Evolutionary conservation across 164 flowering plant species (phyloP), one percentile per base, ranked within the genome.

Genomic region (Aristolochia californica): DNA sequence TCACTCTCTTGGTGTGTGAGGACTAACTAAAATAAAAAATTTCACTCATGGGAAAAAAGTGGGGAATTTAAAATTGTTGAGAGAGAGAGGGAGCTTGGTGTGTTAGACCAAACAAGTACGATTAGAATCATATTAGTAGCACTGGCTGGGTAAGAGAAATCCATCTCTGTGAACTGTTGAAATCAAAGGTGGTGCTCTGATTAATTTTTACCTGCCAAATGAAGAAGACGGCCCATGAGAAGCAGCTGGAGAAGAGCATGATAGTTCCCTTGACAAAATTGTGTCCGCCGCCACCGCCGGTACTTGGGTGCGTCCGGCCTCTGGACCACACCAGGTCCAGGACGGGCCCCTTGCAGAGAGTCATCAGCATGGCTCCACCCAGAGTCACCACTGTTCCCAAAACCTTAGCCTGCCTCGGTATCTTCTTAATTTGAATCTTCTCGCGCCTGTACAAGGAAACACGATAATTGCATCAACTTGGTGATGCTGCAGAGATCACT

Each of bases 361-460:
- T 88, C 98, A 91, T 91, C 40, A 84, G 53, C 84, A 82, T 79
- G 0, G 98, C 95, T 73, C 98, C 98, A 4, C 60, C 27, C 5
- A 91, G 66, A 2, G 87, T 83, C 22, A 91, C 68, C 15, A 55
- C 24, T 1, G 96, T 88, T 53, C 96, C 98, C 9, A 78, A 57
- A n/a, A 88, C 72, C 80, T 91, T 91, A 1, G 96, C 98, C 51
- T 74, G 67, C 56, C 88, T 79, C 0, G 51, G 67, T 17, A 74
- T 13, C 59, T 78, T 80, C 75, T 68, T 83, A 3, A 84, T 57
- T 49, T 87, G 79, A 7, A 91, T 72, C 21, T 11, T 77, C 76
- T 91, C 98, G 66, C 88, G 60, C 83, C 98, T 91, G 38, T 26
- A 17, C 24, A 55, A n/a, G n/a, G n/a, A n/a, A n/a, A n/a, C n/a